A percentile compares a stretch with the other conserved stretches of the same genome.
Conservation (phyloP, 768 basidiomycete species). For the Phlegmacium glaucopus region DNA sequence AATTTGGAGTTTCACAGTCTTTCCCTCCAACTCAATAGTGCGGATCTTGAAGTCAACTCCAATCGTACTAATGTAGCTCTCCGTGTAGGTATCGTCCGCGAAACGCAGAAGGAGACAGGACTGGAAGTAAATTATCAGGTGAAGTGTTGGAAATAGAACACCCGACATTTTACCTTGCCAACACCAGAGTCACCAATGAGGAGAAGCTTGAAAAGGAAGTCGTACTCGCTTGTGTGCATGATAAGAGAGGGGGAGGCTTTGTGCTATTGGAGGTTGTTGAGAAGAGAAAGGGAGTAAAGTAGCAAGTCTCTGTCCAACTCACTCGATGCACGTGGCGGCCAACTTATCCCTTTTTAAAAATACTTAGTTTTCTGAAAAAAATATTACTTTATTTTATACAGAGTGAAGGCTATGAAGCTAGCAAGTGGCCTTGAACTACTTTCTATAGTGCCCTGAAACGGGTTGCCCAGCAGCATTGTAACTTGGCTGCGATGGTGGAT, state of each 20-base stretch:
- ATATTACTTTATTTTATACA: neutral
- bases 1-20: slow-evolving; percentile 98
- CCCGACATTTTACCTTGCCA: slow-evolving; percentile 59
- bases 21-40: slow-evolving; percentile 97
- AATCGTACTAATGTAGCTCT: slow-evolving; percentile 96
- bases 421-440: neutral
- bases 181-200: slow-evolving; percentile 96
- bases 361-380: neutral
- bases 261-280: slow-evolving; percentile 30
- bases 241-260: slow-evolving; percentile 26
- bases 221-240: slow-evolving; percentile 94
- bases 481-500: slow-evolving; percentile 7
- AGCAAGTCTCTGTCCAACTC: slow-evolving; percentile 36
- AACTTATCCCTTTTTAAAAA: slow-evolving; percentile 6
- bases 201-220: slow-evolving; percentile 94
- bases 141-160: slow-evolving; percentile 19
- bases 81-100: slow-evolving; percentile 96
- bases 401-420: too few species aligned
- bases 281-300: slow-evolving; percentile 21
- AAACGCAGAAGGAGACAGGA: slow-evolving; percentile 91
- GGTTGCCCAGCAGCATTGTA: slow-evolving; percentile 4
- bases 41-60: slow-evolving; percentile 99
- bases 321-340: slow-evolving; percentile 34
- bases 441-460: neutral
- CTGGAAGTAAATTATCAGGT: slow-evolving; percentile 36